Conservation (phyloP, 164 flowering plant genomes). For the Chloranthus sessilifolius region DNA sequence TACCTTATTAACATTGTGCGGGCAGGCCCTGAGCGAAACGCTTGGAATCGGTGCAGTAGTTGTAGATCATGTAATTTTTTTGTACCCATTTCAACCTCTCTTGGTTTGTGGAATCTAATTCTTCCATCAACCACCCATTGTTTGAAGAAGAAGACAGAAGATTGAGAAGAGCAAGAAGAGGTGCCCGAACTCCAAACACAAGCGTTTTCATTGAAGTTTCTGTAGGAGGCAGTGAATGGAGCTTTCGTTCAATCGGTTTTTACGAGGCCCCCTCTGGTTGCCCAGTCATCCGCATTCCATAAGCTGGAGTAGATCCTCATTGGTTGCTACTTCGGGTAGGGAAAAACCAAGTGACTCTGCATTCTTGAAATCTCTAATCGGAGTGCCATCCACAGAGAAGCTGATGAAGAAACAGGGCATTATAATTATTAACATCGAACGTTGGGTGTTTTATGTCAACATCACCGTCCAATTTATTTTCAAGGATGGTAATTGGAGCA, state of each 20-base stretch:
- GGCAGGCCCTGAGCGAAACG: slow-evolving; percentile 12
- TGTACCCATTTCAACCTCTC: slow-evolving; percentile 2
- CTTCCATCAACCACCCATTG: not conserved
- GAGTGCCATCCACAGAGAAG: slow-evolving; percentile 7
- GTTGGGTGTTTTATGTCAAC: not conserved
- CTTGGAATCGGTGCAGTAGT: slow-evolving; percentile 11
- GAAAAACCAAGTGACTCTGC: slow-evolving; percentile 3
- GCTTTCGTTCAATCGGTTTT: slow-evolving; percentile 8
- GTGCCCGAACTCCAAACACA: not conserved
- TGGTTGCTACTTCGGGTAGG: slow-evolving; percentile 6
- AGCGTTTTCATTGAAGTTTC: slow-evolving; percentile 3
- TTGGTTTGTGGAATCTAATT: not conserved
- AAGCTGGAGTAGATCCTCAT: slow-evolving; percentile 9
- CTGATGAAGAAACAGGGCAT: not conserved
- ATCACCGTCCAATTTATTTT: slow-evolving; percentile 3
- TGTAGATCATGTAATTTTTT: slow-evolving; percentile 8
- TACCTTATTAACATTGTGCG: slow-evolving; percentile 2
- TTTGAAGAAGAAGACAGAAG: not conserved
- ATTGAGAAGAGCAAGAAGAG: not conserved
- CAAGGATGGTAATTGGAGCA: no score
- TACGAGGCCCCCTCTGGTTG: slow-evolving; percentile 5
- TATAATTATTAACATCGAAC: not conserved
- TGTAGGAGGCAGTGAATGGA: slow-evolving; percentile 9
- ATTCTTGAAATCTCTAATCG: slow-evolving; percentile 6
- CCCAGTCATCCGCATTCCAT: slow-evolving; percentile 15